These are phyloP conservation scores for Xylariaceae sp. DNA, from an alignment of 2,329 filamentous ascomycete species.

Conservation along the genomic window DNA sequence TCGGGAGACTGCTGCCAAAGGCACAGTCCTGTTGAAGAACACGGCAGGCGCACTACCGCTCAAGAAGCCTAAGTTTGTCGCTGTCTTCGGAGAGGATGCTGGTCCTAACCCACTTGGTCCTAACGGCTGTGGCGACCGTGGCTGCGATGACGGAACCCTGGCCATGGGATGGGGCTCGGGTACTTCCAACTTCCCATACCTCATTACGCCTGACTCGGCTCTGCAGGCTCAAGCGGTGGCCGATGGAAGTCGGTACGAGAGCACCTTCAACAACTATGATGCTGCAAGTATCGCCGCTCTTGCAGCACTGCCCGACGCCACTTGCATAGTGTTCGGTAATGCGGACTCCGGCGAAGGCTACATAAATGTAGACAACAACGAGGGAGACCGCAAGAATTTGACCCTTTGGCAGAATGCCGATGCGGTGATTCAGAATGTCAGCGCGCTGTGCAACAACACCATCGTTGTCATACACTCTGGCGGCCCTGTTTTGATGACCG, in stretches of 20 bases:
- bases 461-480: slow-evolving; percentile 87
- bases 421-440: slow-evolving; percentile 74
- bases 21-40: slow-evolving; percentile 89
- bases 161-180: slow-evolving; percentile 80
- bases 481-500: slow-evolving; percentile 71
- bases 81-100: slow-evolving; percentile 79
- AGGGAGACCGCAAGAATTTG: slow-evolving; percentile 87
- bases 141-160: slow-evolving; percentile 57
- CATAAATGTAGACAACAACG: slow-evolving; percentile 76
- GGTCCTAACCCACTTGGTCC: slow-evolving; percentile 70
- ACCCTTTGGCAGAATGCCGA: slow-evolving; percentile 86
- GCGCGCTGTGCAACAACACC: slow-evolving; percentile 76
- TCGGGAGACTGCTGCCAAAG: slow-evolving; percentile 71
- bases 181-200: slow-evolving; percentile 68
- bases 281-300: slow-evolving; percentile 58
- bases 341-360: slow-evolving; percentile 83
- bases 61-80: slow-evolving; percentile 71
- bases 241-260: slow-evolving; percentile 59
- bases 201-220: slow-evolving; percentile 69
- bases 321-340: slow-evolving; percentile 85
- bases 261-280: slow-evolving; percentile 63
- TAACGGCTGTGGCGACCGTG: slow-evolving; percentile 72
- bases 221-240: slow-evolving; percentile 59
- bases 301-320: slow-evolving; percentile 58
- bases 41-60: slow-evolving; percentile 64